Evolutionary conservation across 2,329 filamentous ascomycete species (phyloP).

Genomic region (Elsinoe fawcettii): DNA sequence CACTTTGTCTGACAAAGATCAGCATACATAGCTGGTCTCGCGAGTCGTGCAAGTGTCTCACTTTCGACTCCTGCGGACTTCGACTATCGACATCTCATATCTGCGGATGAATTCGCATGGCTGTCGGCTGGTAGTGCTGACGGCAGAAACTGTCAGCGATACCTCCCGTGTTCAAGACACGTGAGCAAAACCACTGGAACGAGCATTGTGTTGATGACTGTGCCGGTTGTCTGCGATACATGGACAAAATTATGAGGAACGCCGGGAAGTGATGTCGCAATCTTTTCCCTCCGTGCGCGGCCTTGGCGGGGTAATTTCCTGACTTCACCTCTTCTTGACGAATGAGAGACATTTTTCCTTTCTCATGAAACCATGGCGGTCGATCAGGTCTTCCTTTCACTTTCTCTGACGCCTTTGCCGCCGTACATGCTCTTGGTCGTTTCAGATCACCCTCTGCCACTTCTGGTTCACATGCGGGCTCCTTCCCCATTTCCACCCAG

Average conservation of each 20-base stretch:
- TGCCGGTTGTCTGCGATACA: neutral
- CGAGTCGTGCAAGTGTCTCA: conserved; percentile 2
- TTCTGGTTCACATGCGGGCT: neutral
- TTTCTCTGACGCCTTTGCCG: neutral
- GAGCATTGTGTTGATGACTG: neutral
- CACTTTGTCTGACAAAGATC: neutral
- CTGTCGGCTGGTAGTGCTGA: neutral
- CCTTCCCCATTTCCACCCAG: neutral
- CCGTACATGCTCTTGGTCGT: neutral
- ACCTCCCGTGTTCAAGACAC: neutral
- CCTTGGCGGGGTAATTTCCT: conserved; percentile 2
- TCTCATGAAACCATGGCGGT: conserved; percentile 1
- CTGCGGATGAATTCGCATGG: neutral
- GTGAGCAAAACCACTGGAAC: neutral
- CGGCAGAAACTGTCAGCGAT: neutral
- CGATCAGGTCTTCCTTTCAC: conserved; percentile 9
- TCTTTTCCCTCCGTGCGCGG: neutral
- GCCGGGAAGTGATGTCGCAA: conserved; percentile 1
- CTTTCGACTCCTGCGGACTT: neutral
- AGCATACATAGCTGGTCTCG: neutral
- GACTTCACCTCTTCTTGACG: neutral
- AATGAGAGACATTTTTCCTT: neutral
- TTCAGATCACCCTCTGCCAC: conserved; percentile 1
- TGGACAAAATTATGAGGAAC: neutral
- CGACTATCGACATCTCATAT: neutral